phyloP scores from a whole-genome alignment of 441 rosid genomes.

The Brassica hybrid region DNA sequence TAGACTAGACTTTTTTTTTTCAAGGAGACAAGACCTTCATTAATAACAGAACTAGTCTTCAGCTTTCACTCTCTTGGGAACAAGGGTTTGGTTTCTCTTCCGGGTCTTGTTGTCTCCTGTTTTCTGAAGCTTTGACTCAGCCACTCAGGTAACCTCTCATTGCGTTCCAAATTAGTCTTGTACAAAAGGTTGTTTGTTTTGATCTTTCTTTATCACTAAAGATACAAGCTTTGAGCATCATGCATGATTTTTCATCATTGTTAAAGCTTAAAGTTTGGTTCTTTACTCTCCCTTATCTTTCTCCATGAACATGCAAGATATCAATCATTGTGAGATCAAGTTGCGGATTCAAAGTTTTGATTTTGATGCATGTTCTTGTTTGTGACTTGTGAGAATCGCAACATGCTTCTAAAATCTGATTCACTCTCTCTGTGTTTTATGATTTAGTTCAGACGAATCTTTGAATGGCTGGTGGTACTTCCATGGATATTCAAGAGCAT shows the following conservation, averaged over 20 bases:
- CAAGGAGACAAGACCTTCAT: no score
- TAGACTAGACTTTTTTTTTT: neutral
- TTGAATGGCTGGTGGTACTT: neutral
- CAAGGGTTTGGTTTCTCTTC: neutral
- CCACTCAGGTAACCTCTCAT: neutral
- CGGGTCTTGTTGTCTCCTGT: no score
- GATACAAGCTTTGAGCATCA: no score
- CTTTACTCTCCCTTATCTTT: no score
- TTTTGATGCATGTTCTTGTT: neutral
- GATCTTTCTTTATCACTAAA: no score
- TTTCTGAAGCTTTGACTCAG: neutral
- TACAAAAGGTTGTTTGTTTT: no score
- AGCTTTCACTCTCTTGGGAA: neutral
- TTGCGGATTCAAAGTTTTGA: neutral
- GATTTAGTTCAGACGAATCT: neutral
- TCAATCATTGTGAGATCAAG: neutral
- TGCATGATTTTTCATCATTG: neutral
- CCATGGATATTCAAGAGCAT: slow-evolving; percentile 45
- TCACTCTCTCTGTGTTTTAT: neutral
- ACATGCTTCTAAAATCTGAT: neutral
- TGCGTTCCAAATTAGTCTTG: no score
- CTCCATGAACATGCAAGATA: neutral
- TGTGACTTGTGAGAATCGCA: no score
- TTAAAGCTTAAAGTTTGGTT: slow-evolving; percentile 13
- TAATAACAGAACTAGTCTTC: neutral